Evolutionary conservation across 2,329 filamentous ascomycete species (phyloP).

Genomic region (Pyricularia pennisetigena): DNA sequence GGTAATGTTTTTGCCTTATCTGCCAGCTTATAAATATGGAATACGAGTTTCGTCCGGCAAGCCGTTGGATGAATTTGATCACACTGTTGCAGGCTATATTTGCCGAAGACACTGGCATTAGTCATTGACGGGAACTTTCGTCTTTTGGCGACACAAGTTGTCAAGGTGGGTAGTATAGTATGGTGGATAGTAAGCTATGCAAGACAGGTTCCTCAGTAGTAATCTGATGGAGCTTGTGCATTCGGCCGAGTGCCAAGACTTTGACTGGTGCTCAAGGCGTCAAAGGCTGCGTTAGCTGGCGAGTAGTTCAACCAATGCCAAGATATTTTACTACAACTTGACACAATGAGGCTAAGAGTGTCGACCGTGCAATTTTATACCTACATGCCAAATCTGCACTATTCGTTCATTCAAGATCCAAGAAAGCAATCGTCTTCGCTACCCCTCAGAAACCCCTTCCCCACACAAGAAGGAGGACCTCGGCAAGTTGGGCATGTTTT

Average conservation of each 20-base stretch:
- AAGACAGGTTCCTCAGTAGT: not conserved
- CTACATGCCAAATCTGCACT: not conserved
- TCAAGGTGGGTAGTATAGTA: too few species aligned
- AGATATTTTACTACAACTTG: not conserved
- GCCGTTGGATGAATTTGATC: too few species aligned
- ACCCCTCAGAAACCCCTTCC: not conserved
- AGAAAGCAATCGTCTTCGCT: not conserved
- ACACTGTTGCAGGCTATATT: too few species aligned
- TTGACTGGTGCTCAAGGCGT: not conserved
- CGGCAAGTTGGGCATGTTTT: not conserved
- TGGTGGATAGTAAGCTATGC: not conserved
- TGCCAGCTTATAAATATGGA: too few species aligned
- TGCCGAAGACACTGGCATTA: too few species aligned
- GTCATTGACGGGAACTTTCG: too few species aligned
- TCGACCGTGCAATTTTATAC: not conserved
- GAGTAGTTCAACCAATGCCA: not conserved
- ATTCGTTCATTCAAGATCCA: not conserved
- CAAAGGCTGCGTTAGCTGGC: not conserved
- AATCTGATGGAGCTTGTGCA: not conserved
- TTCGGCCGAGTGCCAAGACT: not conserved
- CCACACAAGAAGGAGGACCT: not conserved
- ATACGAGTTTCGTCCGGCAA: too few species aligned
- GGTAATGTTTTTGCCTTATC: too few species aligned
- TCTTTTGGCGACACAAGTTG: too few species aligned
- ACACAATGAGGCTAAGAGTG: not conserved